phyloP scores from a whole-genome alignment of 768 basidiomycete species.

The Leccinum barrowsii region DNA sequence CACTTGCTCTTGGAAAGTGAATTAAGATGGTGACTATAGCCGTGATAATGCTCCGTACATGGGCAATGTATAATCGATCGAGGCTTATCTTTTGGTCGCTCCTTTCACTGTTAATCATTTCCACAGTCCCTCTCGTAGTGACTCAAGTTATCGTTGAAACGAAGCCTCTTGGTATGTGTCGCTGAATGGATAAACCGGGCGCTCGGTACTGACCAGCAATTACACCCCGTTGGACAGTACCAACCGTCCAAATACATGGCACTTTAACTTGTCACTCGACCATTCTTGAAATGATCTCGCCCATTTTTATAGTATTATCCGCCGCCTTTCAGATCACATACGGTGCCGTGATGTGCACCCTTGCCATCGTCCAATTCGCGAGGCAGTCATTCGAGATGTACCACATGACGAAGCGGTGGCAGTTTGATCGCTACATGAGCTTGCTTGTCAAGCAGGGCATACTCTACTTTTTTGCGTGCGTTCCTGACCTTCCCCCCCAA shows the following conservation, averaged over 20 bases:
- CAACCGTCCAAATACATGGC: neutral
- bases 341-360: neutral
- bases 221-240: neutral
- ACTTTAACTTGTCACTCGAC: neutral
- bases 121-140: too few relatives aligned
- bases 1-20: too few relatives aligned
- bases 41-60: conserved; percentile 1
- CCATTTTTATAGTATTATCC: too few relatives aligned
- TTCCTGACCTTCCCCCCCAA: neutral
- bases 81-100: neutral
- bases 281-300: neutral
- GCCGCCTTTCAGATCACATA: neutral
- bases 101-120: too few relatives aligned
- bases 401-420: neutral
- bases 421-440: neutral
- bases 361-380: neutral
- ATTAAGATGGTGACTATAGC: neutral
- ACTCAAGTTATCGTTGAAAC: neutral
- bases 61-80: neutral
- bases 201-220: neutral
- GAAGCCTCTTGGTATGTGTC: neutral
- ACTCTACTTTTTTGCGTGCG: neutral
- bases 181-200: too few relatives aligned
- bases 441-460: neutral
- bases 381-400: neutral